Base-by-base conservation (phyloP, 2,329 filamentous ascomycete genomes). In the Diplodia scrobiculata region DNA sequence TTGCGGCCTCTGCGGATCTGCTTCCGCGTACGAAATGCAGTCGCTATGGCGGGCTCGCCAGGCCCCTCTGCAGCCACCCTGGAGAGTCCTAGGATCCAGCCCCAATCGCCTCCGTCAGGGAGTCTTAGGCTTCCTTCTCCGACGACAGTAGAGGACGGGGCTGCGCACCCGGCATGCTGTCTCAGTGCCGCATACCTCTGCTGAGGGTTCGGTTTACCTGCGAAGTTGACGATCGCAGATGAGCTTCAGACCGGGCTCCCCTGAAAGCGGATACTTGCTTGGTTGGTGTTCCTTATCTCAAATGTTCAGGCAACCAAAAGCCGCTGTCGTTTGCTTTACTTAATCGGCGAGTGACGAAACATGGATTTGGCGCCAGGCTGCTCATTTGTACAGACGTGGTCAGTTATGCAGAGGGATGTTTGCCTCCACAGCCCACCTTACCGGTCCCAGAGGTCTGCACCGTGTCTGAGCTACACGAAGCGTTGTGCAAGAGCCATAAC, bases 261-360 rank as follows among this genome's bases (percentile, higher is more conserved):
- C 36, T 59, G 55, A 10, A 38, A 13, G 29, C 58, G 58, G 58
- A 27, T 62, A 27, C 27, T 25, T 50, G 58, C 58, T 5, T 62
- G 27, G 58, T 36, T 62, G 45, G 55, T 27, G 58, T 50, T 36
- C 9, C 58, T 36, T 27, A 62, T 62, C 58, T 50, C 58, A 62
- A 62, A 62, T 62, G 17, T 62, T 62, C 58, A 62, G 55, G 55
- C 21, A 47, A n/a, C 55, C 55, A 38, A 19, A 47, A 32, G 55
- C 55, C 25, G 55, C n/a, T 51, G 41, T 36, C 45, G 58, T 62
- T 62, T 62, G 58, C 58, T 62, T 62, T 50, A 50, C 58, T 62
- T n/a, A 50, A 36, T 50, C 41, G 45, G 58, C 45, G 41, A 50
- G 45, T 62, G 58, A 62, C 27, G 58, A 62, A 50, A 36, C 58